Percentiles rank a stretch among this genome's conserved stretches.
Conservation (phyloP, 768 basidiomycete genomes). For the Lactarius akahatsu region DNA sequence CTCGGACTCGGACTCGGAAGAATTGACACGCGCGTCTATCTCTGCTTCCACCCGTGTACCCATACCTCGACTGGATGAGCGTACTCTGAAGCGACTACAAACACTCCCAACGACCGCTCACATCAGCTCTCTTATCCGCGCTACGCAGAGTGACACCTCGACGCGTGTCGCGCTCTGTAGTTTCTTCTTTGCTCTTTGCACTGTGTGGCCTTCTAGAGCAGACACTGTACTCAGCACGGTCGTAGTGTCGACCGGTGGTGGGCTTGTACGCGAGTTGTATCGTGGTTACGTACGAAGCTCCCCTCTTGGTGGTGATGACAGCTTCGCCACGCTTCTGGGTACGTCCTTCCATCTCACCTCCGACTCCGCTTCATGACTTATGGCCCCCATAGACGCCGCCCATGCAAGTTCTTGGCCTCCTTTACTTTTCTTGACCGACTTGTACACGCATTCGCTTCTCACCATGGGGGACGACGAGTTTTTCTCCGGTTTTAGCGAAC, state of each 20-base stretch:
- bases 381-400: slow-evolving; percentile 41
- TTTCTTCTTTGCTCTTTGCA: slow-evolving; percentile 57
- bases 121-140: slow-evolving; percentile 51
- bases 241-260: slow-evolving; percentile 51
- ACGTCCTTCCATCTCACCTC: slow-evolving; percentile 24
- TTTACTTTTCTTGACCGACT: slow-evolving; percentile 72
- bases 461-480: slow-evolving; percentile 98
- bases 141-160: slow-evolving; percentile 41
- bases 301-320: slow-evolving; percentile 59
- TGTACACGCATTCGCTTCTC: slow-evolving; percentile 81
- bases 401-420: slow-evolving; percentile 58
- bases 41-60: slow-evolving; percentile 35
- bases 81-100: slow-evolving; percentile 64
- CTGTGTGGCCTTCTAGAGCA: slow-evolving; percentile 58
- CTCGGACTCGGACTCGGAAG: slow-evolving; percentile 32
- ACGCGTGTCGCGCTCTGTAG: slow-evolving; percentile 50
- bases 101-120: slow-evolving; percentile 54
- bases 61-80: slow-evolving; percentile 51
- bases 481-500: slow-evolving; percentile 48
- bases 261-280: slow-evolving; percentile 74
- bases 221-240: slow-evolving; percentile 58
- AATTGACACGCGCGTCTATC: slow-evolving; percentile 38
- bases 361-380: background rate
- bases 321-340: slow-evolving; percentile 42
- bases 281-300: slow-evolving; percentile 61